Percentiles rank a stretch among this genome's conserved stretches.
Evolutionary conservation across 148 eudicot genomes (phyloP).

Genomic region (Rhododendron williamsianum): DNA sequence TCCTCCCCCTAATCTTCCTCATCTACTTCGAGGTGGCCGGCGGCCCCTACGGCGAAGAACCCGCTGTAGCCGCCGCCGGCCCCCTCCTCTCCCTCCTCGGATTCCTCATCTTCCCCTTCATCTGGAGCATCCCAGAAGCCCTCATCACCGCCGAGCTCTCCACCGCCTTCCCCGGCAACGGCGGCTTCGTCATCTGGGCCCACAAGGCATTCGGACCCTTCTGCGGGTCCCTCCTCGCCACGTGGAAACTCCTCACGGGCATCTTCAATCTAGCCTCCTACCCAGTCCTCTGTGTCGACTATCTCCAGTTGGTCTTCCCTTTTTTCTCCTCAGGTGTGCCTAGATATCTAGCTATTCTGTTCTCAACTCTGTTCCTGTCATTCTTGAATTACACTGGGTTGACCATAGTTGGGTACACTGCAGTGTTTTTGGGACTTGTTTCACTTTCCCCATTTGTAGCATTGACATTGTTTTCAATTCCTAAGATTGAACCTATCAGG

Average conservation of each 20-base stretch:
- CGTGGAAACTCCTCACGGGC: constrained; percentile 14
- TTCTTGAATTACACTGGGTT: constrained; percentile 19
- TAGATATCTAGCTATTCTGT: background rate
- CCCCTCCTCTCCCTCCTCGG: constrained; percentile 21
- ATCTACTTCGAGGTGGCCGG: constrained; percentile 25
- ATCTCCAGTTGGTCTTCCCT: constrained; percentile 16
- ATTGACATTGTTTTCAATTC: constrained; percentile 12
- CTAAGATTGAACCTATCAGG: constrained; percentile 11
- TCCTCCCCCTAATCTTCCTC: constrained; percentile 20
- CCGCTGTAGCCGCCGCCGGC: constrained; percentile 16
- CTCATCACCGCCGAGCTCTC: constrained; percentile 18
- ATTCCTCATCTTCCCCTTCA: constrained; percentile 17
- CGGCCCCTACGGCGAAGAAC: constrained; percentile 23
- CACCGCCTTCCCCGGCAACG: constrained; percentile 19
- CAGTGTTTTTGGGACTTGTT: constrained; percentile 13
- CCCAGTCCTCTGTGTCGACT: constrained; percentile 16
- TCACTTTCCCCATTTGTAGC: constrained; percentile 17
- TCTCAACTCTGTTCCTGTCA: constrained; percentile 5
- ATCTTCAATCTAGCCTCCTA: constrained; percentile 18
- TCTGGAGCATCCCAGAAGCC: constrained; percentile 25
- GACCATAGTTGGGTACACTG: constrained; percentile 13
- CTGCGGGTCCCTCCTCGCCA: constrained; percentile 14
- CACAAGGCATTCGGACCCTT: constrained; percentile 20
- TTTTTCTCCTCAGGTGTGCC: constrained; percentile 12
- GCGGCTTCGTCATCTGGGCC: constrained; percentile 22